Base-by-base conservation (phyloP, 2,329 filamentous ascomycete genomes). In the Pseudogymnoascus sp. region DNA sequence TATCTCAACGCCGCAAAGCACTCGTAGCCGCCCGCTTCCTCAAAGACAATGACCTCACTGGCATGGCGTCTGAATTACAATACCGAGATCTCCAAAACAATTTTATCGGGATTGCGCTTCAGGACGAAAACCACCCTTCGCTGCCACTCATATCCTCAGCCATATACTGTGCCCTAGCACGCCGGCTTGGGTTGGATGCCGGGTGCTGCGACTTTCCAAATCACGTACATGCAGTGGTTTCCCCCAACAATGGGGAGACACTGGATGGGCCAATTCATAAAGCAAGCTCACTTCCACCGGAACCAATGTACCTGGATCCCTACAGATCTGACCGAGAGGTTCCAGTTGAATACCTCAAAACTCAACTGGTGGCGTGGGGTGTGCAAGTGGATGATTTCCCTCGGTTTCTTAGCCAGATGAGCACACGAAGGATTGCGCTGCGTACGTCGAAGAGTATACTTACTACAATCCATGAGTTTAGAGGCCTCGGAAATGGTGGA, bases 81-180 rank as follows among this genome's bases (percentile, higher is more conserved):
- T 97, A 94, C 72, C 86, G 90, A 67, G 87, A 88, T 63, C 75
- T 97, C 63, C 85, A 89, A 65, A 96, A 97, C 74, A 95, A 90
- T 68, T 89, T 96, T 68, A 86, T 99, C 62, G 91, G 91, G 8
- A 80, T 95, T 64, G 90, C 89, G 3, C 78, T 97, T 45, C 86
- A 84, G 36, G 86, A 89, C 59, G 76, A 82, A 5, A 80, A 82
- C 0, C 91, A 96, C 69, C 86, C 89, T 29, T 93, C 92, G 1
- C 80, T 97, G 7, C 94, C 93, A 1, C 80, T 97, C 59, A 88
- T 97, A 64, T 94, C 91, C 1, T 88, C 88, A 61, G 88, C 87
- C 64, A 96, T 97, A 65, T 99, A 88, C 74, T 94, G 89, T 70
- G 87, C 86, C 62, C 74, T 97, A 13, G 92, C 91, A 0, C 80